Base-by-base conservation (phyloP, 495 filamentous ascomycete genomes). In the Cercophora scortea region DNA sequence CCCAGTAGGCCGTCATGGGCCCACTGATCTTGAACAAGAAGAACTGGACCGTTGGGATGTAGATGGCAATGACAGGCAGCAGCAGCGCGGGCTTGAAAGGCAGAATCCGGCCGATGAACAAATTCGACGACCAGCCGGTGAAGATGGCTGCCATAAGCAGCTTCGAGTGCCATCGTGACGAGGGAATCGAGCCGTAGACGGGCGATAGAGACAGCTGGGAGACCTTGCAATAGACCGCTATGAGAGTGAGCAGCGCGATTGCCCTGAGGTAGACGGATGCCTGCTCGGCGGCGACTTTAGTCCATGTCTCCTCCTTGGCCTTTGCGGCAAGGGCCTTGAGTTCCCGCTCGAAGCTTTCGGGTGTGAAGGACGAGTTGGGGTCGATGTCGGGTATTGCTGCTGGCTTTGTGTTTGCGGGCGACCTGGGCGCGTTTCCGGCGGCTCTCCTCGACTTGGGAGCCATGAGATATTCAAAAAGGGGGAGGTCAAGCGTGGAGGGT, bases 171-270 rank as follows among this genome's bases (percentile, higher is more conserved):
- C 85, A 85, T 59, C 84, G 75, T 10, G 80, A 77, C 1, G 89
- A 66, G 9, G 92, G 84, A 18, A 90, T 83, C 13, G 83, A 79
- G 18, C 92, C 92, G 70, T 94, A 97, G 17, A 91, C 86, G 3
- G 92, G 93, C 17, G 88, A 84, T 35, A 97, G 69, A 6, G 77
- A 81, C 54, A 89, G 71, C 57, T 86, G 76, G 19, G 89, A 93
- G 49, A 89, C 79, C 50, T 82, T 83, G 17, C 89, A 88, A 54
- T 79, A 86, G 43, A 86, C 63, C 1, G 87, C 90, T n/a, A 83
- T 77, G 42, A 93, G 77, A 18, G 79, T 54, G 54, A 94, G 75
- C 46, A 90, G 65, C 34, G 62, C 57, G 18, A 57, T 36, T 1
- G 66, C 57, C 50, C 63, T 65, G 51, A 62, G 54, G 45, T 76